phyloP scores from a whole-genome alignment of 1,139 yeast genomes.

The Nematodospora anomalae region DNA sequence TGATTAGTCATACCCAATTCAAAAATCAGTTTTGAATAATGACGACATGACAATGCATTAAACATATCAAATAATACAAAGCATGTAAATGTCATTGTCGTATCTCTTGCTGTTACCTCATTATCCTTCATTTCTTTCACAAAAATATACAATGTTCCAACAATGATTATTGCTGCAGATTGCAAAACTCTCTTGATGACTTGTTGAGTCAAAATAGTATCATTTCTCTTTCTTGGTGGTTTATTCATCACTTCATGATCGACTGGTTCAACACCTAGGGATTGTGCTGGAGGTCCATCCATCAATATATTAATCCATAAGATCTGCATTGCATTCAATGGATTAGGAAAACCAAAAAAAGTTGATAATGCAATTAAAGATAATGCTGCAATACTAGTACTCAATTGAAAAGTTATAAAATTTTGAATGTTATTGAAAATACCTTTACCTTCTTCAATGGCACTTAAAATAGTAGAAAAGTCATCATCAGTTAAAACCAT shows the following conservation, averaged over 20 bases:
- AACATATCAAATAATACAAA: slow-evolving; percentile 95
- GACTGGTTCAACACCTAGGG: slow-evolving; percentile 95
- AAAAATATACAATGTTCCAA: slow-evolving; percentile 85
- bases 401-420: slow-evolving; percentile 89
- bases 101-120: slow-evolving; percentile 84
- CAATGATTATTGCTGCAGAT: slow-evolving; percentile 67
- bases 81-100: slow-evolving; percentile 98
- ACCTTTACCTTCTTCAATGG: slow-evolving; percentile 96
- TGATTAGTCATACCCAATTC: slow-evolving; percentile 74
- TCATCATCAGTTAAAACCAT: slow-evolving; percentile 97
- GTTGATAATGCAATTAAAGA: slow-evolving; percentile 87
- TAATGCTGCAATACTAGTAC: slow-evolving; percentile 93
- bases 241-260: slow-evolving; percentile 92
- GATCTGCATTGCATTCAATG: slow-evolving; percentile 98
- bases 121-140: slow-evolving; percentile 81
- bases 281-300: slow-evolving; percentile 99
- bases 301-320: slow-evolving; percentile 94
- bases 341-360: slow-evolving; percentile 83
- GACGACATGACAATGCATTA: slow-evolving; percentile 91
- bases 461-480: slow-evolving; percentile 86
- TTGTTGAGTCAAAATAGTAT: slow-evolving; percentile 69
- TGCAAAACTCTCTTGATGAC: slow-evolving; percentile 72
- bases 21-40: slow-evolving; percentile 75
- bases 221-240: slow-evolving; percentile 88
- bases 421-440: slow-evolving; percentile 92